Base-by-base conservation (phyloP, 305 asterid species). In the Solanum aculeatissimum region DNA sequence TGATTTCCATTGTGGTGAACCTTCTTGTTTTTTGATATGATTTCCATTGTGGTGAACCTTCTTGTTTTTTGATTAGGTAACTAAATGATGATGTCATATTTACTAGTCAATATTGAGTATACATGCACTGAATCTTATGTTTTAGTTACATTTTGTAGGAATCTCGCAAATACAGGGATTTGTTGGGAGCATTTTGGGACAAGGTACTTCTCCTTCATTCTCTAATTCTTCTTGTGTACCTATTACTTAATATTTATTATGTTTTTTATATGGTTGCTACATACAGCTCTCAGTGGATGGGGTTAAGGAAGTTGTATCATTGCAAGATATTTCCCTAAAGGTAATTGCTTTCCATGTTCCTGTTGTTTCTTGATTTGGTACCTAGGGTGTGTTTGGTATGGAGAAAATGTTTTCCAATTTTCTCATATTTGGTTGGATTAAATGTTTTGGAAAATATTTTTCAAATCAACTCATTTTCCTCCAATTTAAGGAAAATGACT, bases 181-280 rank as follows among this genome's bases (percentile, higher is more conserved):
- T 90, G 70, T 89, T 97, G 93, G 97, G 96, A 86, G 95, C 91
- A 66, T 97, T 93, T 86, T 97, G 99, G 99, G 98, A 97, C 88
- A 92, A 92, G 96, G 99, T 97, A 91, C 86, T 84, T 74, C 78
- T 55, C 75, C 35, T 27, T 87, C 80, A 49, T 42, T 75, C 82
- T 18, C 58, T 70, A 9, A 19, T 49, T 49, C 45, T 75, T 51
- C 72, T 54, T 29, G 45, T n/a, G 80, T 40, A 51, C 71, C 45
- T 45, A 35, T 55, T 88, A 54, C 60, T 49, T 40, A 60, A 79
- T 84, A 80, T 38, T 84, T 53, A 80, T 82, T 81, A 75, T 77
- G 43, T 62, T 82, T 82, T 84, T 51, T 86, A 53, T 49, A 75
- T 49, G 43, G 15, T 83, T 84, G 63, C 85, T 85, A 42, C 86